Evolutionary conservation across 768 basidiomycete genomes (phyloP).

Genomic region (Tulasnella sp.): DNA sequence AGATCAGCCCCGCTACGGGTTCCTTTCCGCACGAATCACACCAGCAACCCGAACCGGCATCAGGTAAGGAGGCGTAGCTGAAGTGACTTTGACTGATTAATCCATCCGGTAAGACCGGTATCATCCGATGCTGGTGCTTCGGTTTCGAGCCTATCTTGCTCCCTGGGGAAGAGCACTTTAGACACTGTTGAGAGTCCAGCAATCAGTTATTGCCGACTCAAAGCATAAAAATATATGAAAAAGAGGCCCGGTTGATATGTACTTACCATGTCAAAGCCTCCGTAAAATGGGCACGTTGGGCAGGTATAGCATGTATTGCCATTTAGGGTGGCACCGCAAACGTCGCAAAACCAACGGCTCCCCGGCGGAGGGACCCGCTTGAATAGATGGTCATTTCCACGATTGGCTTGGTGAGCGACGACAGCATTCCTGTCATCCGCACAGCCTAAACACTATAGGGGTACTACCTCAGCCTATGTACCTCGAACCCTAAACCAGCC

Average conservation of each 20-base stretch:
- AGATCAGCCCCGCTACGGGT: background rate
- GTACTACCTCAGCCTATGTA: no score
- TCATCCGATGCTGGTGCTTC: background rate
- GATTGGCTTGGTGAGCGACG: background rate
- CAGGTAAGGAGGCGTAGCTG: accelerated
- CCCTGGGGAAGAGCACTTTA: background rate
- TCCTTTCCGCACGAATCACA: background rate
- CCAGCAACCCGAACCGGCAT: background rate
- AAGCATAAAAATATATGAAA: background rate
- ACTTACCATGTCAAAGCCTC: background rate
- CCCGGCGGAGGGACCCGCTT: background rate
- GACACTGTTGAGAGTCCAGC: background rate
- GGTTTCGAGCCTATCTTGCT: background rate
- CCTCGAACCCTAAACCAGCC: background rate
- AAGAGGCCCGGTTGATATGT: background rate
- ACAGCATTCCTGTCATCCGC: background rate
- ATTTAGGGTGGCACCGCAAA: background rate
- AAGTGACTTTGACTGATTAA: background rate
- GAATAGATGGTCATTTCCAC: background rate
- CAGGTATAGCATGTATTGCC: background rate
- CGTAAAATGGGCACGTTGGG: background rate
- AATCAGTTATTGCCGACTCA: background rate
- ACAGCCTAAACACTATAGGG: background rate
- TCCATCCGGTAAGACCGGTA: background rate
- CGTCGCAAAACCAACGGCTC: background rate